Conservation (phyloP, 225 moss, liverwort and hornwort species). For the Neckera pumila region DNA sequence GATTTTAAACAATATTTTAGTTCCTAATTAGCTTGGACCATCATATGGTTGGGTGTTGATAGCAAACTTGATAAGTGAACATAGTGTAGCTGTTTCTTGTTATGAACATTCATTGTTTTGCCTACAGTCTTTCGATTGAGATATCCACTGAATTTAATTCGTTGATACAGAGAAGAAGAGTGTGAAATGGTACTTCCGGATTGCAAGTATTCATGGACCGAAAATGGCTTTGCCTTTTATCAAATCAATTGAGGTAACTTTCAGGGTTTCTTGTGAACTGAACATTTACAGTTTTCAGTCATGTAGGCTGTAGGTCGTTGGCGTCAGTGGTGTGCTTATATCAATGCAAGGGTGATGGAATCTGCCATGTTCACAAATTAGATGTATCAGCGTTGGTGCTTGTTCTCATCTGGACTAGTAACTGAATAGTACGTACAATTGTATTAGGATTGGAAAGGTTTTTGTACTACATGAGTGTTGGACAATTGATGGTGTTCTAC, state of each 20-base stretch:
- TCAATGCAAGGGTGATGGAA: neutral
- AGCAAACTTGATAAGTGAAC: neutral
- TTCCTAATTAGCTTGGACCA: neutral
- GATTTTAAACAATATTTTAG: neutral
- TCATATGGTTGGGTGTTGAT: neutral
- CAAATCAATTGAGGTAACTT: slow-evolving; percentile 67
- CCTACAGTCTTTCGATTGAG: neutral
- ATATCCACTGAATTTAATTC: neutral
- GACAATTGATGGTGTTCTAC: neutral
- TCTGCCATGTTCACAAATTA: neutral
- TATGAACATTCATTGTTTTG: neutral
- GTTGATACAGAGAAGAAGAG: slow-evolving; percentile 66
- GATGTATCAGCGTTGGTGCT: neutral
- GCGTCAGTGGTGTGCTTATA: neutral
- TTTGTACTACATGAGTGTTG: neutral
- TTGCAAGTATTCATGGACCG: slow-evolving; percentile 64
- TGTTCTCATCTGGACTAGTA: neutral
- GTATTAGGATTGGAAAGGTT: neutral
- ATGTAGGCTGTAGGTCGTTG: neutral
- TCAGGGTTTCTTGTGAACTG: neutral
- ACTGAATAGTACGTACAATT: neutral
- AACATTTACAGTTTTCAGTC: neutral
- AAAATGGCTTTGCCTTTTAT: slow-evolving; percentile 64
- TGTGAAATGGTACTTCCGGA: slow-evolving; percentile 70
- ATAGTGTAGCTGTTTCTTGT: neutral